Base-by-base conservation (phyloP, 2,329 filamentous ascomycete genomes). In the Colletotrichum lindemuthianum region DNA sequence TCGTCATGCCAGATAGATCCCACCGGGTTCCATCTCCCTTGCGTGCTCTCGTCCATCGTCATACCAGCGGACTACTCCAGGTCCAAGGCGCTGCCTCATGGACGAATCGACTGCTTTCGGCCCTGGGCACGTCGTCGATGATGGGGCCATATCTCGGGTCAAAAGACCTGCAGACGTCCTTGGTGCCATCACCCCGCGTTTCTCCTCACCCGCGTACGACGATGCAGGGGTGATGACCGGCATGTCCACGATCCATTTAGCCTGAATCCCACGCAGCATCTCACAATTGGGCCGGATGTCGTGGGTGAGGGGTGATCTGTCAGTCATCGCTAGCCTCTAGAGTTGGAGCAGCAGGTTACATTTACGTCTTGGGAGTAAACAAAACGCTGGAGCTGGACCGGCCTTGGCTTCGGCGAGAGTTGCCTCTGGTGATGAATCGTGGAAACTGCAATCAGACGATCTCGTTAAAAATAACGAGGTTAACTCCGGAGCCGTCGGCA, bases 181-280 rank as follows among this genome's bases (percentile, higher is more conserved):
- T n/a, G n/a, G n/a, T n/a, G n/a, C n/a, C 55, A n/a, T 10, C 44
- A 48, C 53, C 55, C 55, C 55, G 45, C 55, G 55, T 50, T 44
- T 58, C 55, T 58, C 55, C 55, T 36, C 55, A 50, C 55, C 45
- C 16, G 24, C 41, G 36, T 58, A 9, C 55, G n/a, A 58, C 55
- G 45, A 24, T 50, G 11, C 55, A 58, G 45, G 55, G 45, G 43
- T 58, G 15, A 43, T 3, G 12, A 12, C 8, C 24, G 24, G 12
- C 51, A 43, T 44, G 8, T 13, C 24, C 24, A 7, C 39, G 40
- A 36, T 36, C 0, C 2, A 58, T 58, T 58, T 58, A 58, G 55
- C 55, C 55, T 58, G 55, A 58, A 43, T 50, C 2, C 12, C 8
- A n/a, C 36, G 37, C 11, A 36, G 32, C 4, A 34, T 36, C n/a